Conservation (phyloP, 257 asterid species). For the Plectranthus barbatus region DNA sequence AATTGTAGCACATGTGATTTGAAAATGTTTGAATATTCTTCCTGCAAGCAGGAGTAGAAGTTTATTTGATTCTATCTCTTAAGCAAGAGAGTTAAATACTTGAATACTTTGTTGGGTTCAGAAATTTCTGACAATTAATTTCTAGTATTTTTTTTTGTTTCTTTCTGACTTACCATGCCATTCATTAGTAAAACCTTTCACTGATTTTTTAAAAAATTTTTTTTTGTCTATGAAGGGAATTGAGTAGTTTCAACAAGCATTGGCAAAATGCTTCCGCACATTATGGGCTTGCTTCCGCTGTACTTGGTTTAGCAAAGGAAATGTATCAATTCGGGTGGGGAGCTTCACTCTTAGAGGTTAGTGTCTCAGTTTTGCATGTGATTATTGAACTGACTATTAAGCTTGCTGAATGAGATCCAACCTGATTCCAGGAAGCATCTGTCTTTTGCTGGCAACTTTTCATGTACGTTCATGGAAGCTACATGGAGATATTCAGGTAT, state of each 20-base stretch:
- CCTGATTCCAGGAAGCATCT: constrained; percentile 75
- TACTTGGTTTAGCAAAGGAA: constrained; percentile 87
- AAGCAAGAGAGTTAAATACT: not conserved
- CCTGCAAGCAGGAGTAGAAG: not conserved
- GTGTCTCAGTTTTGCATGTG: constrained; percentile 21
- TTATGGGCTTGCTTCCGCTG: constrained; percentile 88
- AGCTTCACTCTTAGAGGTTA: constrained; percentile 83
- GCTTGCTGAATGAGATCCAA: constrained; percentile 17
- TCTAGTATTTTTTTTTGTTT: constrained; percentile 1
- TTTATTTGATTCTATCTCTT: not conserved
- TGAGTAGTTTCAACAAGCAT: constrained; percentile 72
- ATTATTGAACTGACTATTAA: constrained; percentile 10
- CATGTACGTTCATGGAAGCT: constrained; percentile 94
- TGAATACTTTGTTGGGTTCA: constrained; percentile 6
- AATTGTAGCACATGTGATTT: too few species aligned
- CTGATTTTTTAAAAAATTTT: not conserved
- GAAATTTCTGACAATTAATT: not conserved
- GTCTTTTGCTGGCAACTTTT: constrained; percentile 52
- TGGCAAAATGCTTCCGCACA: constrained; percentile 58
- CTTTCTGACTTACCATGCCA: not conserved
- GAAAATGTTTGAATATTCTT: not conserved
- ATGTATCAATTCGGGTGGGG: constrained; percentile 66
- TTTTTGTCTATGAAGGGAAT: constrained; percentile 49
- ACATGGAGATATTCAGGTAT: constrained; percentile 94
- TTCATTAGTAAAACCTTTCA: not conserved